These are phyloP conservation scores for Cynara cardunculus DNA, from an alignment of 129 eudicot genomes.

Conservation along the genomic window DNA sequence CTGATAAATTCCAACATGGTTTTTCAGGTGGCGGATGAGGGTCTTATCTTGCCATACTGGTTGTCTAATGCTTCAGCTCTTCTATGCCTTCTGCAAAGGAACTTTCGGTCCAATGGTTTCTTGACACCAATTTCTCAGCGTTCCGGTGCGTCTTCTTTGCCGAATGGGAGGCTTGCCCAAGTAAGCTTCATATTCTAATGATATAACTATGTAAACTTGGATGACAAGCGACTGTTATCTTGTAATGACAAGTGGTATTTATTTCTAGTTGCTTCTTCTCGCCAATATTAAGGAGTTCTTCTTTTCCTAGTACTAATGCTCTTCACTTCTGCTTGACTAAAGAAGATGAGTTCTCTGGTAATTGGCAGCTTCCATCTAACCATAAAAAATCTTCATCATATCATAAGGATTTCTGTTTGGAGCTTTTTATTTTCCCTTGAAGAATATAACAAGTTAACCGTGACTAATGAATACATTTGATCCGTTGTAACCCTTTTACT, in stretches of 20 bases:
- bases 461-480: too few species aligned
- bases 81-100: slow-evolving; percentile 83
- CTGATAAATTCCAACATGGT: not conserved
- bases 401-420: not conserved
- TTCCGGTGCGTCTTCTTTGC: slow-evolving; percentile 57
- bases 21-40: slow-evolving; percentile 83
- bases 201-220: not conserved
- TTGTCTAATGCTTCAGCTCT: slow-evolving; percentile 91
- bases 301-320: not conserved
- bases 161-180: slow-evolving; percentile 73
- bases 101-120: slow-evolving; percentile 84
- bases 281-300: not conserved
- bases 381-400: not conserved
- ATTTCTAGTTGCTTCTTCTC: not conserved
- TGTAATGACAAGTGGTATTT: not conserved
- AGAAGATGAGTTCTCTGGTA: not conserved
- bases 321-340: not conserved
- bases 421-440: too few species aligned
- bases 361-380: not conserved
- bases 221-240: not conserved
- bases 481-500: not conserved
- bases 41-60: slow-evolving; percentile 80
- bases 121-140: slow-evolving; percentile 73
- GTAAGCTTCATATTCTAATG: slow-evolving; percentile 36
- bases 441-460: too few species aligned